phyloP scores from a whole-genome alignment of 495 filamentous ascomycete genomes.

The Trichoderma parareesei region DNA sequence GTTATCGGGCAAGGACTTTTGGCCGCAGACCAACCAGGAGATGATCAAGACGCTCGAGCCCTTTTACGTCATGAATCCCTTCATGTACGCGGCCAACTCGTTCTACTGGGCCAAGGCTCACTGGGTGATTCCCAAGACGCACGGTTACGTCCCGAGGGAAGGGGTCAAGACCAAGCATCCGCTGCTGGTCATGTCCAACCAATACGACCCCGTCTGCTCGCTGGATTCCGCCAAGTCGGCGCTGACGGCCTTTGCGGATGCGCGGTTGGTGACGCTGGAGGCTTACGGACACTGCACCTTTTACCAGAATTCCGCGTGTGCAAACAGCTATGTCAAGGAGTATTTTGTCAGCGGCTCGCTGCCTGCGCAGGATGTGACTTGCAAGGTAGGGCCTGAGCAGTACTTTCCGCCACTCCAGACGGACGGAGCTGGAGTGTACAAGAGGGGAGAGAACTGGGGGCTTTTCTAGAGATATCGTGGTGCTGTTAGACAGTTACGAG shows the following conservation, averaged over 20 bases:
- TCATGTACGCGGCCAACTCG: conserved; percentile 17
- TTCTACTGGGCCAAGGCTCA: conserved; percentile 29
- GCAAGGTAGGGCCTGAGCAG: conserved; percentile 21
- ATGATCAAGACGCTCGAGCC: conserved; percentile 23
- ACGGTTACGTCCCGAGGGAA: conserved; percentile 27
- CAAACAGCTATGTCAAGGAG: conserved; percentile 26
- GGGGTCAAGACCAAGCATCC: conserved; percentile 31
- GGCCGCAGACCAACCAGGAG: conserved; percentile 20
- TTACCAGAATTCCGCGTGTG: conserved; percentile 32
- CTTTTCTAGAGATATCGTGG: no score
- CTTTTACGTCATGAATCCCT: conserved; percentile 23
- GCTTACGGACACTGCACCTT: conserved; percentile 39
- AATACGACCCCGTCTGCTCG: conserved; percentile 37
- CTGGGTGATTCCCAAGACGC: conserved; percentile 32
- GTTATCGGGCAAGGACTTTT: conserved; percentile 20
- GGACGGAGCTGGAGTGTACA: no score
- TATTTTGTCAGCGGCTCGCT: conserved; percentile 33
- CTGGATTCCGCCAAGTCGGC: conserved; percentile 33
- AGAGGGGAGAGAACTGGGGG: no score
- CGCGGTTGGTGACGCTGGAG: conserved; percentile 32
- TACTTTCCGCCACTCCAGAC: background rate
- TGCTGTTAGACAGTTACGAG: no score
- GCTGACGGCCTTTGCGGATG: conserved; percentile 29
- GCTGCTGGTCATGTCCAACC: conserved; percentile 33
- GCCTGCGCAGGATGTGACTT: conserved; percentile 26